A percentile compares a stretch with the other conserved stretches of the same genome.
Evolutionary conservation across 73 alveolate genomes (phyloP).

Genomic region (Paramecium primaurelia): DNA sequence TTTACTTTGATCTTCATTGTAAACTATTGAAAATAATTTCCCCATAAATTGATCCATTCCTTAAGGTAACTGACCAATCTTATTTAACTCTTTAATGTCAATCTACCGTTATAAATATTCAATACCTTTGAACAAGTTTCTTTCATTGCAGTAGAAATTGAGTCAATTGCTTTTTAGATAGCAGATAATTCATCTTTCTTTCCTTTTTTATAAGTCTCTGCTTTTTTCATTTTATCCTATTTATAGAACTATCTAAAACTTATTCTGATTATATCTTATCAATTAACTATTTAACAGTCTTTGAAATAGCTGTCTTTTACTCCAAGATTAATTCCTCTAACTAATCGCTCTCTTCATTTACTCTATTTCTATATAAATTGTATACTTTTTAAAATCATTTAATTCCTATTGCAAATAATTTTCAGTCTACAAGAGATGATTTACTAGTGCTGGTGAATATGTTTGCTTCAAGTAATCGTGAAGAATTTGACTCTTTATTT

Average conservation of each 20-base stretch:
- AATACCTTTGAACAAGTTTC: constrained; percentile 17
- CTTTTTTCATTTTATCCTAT: constrained; percentile 21
- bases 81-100: background rate
- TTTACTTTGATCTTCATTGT: background rate
- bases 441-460: background rate
- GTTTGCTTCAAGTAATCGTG: background rate
- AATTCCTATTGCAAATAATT: background rate
- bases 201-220: constrained; percentile 38
- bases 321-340: background rate
- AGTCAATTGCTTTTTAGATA: background rate
- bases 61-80: constrained; percentile 7
- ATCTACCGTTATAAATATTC: background rate
- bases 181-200: constrained; percentile 33
- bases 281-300: background rate
- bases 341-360: background rate
- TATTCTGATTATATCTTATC: background rate
- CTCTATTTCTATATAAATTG: background rate
- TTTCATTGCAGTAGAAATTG: background rate
- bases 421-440: background rate
- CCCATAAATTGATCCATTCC: background rate
- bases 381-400: background rate
- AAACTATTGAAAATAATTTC: background rate
- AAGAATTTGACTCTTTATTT: background rate
- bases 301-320: background rate
- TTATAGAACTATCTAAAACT: background rate